These are phyloP conservation scores for Ormosia emarginata DNA, from an alignment of 306 rosid genomes.

Conservation along the genomic window DNA sequence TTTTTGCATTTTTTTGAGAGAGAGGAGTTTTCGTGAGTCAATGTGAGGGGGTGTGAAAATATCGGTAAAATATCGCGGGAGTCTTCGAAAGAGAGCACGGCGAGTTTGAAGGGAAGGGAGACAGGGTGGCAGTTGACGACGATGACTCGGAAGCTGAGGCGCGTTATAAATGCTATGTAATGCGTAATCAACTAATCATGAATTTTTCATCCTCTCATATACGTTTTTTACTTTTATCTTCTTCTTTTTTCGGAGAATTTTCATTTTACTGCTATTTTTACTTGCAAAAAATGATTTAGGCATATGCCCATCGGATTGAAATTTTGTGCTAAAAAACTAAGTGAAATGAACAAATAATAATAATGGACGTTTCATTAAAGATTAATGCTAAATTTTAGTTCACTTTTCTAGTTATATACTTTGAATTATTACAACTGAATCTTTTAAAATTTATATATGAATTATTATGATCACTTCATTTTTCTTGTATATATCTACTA, in stretches of 20 bases:
- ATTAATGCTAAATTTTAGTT: neutral
- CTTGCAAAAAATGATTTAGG: neutral
- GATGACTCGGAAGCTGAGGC: conserved; percentile 17
- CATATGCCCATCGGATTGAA: neutral
- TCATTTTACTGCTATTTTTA: neutral
- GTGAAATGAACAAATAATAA: too few species aligned
- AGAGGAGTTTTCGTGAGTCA: neutral
- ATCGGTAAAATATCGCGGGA: conserved; percentile 25
- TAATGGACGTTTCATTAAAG: too few species aligned
- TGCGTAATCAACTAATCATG: conserved; percentile 23
- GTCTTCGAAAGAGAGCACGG: neutral
- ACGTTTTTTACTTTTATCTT: neutral
- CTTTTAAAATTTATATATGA: neutral
- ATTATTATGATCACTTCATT: neutral
- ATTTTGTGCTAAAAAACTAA: neutral
- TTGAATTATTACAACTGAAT: neutral
- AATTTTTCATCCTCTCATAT: neutral
- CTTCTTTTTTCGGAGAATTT: neutral
- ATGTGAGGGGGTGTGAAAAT: neutral
- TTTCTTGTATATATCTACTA: neutral
- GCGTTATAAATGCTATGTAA: conserved; percentile 32
- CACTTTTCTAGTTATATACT: neutral
- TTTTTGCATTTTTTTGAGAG: neutral
- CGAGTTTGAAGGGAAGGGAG: neutral
- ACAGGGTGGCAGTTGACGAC: conserved; percentile 33